Evolutionary conservation across 192 early-diverging fungal species (phyloP).

Genomic region (Coemansia sp.): DNA sequence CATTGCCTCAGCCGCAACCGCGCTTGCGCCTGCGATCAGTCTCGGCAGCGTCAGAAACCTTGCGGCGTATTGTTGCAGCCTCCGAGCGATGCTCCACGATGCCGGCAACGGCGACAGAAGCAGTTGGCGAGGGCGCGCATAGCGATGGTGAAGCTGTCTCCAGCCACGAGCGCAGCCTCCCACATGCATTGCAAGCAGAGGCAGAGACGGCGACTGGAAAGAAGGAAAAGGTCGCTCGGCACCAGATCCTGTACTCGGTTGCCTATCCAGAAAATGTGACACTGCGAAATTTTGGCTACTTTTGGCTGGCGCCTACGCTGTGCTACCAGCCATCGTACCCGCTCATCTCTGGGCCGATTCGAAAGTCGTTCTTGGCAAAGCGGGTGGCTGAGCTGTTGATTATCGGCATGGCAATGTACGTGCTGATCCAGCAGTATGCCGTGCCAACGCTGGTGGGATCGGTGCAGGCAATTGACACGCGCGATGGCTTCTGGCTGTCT

Average conservation of each 20-base stretch:
- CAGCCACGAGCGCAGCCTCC: conserved; percentile 4
- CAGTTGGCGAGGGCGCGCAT: conserved; percentile 11
- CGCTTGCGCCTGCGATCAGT: conserved; percentile 26
- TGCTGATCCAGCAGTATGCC: conserved; percentile 79
- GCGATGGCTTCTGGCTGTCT: conserved; percentile 66
- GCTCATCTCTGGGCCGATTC: conserved; percentile 62
- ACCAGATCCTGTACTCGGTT: conserved; percentile 58
- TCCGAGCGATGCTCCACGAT: conserved; percentile 10
- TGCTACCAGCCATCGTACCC: conserved; percentile 90
- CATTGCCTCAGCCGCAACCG: conserved; percentile 38
- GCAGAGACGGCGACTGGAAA: not conserved
- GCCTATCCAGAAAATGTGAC: conserved; percentile 79
- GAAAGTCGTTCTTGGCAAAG: conserved; percentile 77
- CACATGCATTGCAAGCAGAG: not conserved
- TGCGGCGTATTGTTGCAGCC: conserved; percentile 24
- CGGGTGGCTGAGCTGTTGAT: conserved; percentile 75
- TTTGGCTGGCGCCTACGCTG: conserved; percentile 81
- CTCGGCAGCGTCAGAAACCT: conserved; percentile 26
- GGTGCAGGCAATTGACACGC: conserved; percentile 70
- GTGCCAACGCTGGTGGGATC: conserved; percentile 81
- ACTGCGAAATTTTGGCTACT: conserved; percentile 66
- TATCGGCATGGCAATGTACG: conserved; percentile 73
- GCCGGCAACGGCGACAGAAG: not conserved
- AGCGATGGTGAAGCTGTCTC: conserved; percentile 19
- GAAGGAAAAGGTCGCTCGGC: conserved; percentile 14